Evolutionary conservation across 805 yeast genomes (phyloP), one percentile per base, ranked within the genome.

Genomic region (Yarrowia sp.): DNA sequence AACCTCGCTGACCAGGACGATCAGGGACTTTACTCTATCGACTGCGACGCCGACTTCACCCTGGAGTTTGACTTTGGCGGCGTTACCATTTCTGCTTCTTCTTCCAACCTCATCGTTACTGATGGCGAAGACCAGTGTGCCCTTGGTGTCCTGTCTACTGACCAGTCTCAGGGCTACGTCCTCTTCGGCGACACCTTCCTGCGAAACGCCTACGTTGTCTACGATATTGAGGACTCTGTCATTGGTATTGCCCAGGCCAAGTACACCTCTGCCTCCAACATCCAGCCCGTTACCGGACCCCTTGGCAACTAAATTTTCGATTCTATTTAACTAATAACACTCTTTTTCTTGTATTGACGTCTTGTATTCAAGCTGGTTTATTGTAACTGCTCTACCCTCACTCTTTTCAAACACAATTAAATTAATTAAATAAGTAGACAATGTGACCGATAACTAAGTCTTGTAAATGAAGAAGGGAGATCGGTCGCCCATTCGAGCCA

Each of bases 141-240:
- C 4, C 59, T 74, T 33, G 70, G 71, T 8, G 65, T 71, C 16
- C 25, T 12, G n/a, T 9, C 67, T 70, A 24, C 72, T 68, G 29
- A 73, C 67, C 62, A 71, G 67, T 22, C 42, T 66, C 13, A 69
- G 74, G 38, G 41, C 66, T 62, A 25, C 33, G 31, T n/a, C 33
- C 64, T 24, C 58, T 38, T 38, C 13, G 94, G 93, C 14, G 90
- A 86, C 69, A 79, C 81, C 47, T 81, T 87, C 68, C 73, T 88
- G 65, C 77, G 88, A 61, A 78, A 81, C 38, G 86, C 85, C 3
- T 88, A 87, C 69, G 79, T 81, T 24, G 90, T 85, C 12, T 85
- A 80, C 70, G 89, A 88, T 70, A 73, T 85, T 53, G 88, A 85
- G 42, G 42, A 21, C 24, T 6, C 10, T 9, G 24, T 16, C 16